A percentile compares a stretch with the other conserved stretches of the same genome.
Conservation (phyloP, 495 filamentous ascomycete species). For the Penicillium ochrochloron region DNA sequence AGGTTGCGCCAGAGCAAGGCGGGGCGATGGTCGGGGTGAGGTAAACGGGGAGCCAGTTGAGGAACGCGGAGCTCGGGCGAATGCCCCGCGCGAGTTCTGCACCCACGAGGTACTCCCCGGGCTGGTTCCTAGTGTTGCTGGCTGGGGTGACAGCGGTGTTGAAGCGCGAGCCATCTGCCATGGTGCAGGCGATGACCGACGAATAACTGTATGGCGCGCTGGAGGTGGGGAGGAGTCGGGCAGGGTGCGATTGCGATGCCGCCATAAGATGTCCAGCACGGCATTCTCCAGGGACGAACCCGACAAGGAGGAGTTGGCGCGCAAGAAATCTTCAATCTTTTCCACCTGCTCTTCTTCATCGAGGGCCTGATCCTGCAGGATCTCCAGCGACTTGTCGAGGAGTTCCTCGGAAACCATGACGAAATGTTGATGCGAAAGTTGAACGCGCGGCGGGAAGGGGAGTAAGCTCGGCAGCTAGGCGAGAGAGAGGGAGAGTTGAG, state of each 20-base stretch:
- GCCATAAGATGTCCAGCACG: conserved; percentile 90
- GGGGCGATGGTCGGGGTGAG: conserved; percentile 90
- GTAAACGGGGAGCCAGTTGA: conserved; percentile 79
- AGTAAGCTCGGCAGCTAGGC: conserved; percentile 8
- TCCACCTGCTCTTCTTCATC: conserved; percentile 97
- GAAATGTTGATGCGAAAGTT: conserved; percentile 14
- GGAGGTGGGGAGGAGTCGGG: conserved; percentile 79
- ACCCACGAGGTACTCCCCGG: conserved; percentile 81
- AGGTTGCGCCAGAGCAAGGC: conserved; percentile 89
- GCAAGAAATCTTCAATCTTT: conserved; percentile 83
- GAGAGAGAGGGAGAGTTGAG: background rate
- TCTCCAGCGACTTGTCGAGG: conserved; percentile 85
- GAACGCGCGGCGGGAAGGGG: conserved; percentile 14
- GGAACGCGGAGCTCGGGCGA: conserved; percentile 63
- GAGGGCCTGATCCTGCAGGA: conserved; percentile 79
- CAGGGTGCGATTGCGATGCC: conserved; percentile 77
- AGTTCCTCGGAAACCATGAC: conserved; percentile 89
- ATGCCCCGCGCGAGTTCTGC: conserved; percentile 66
- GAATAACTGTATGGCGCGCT: conserved; percentile 84
- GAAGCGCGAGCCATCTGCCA: conserved; percentile 82
- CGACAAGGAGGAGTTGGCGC: conserved; percentile 73
- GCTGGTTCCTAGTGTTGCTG: conserved; percentile 69
- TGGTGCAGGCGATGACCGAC: conserved; percentile 87
- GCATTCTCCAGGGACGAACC: conserved; percentile 87
- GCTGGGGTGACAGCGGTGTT: conserved; percentile 78